Percentiles rank a stretch among this genome's conserved stretches.
Evolutionary conservation across 2,329 filamentous ascomycete genomes (phyloP).

Genomic region (Aspergillus arachidicola): DNA sequence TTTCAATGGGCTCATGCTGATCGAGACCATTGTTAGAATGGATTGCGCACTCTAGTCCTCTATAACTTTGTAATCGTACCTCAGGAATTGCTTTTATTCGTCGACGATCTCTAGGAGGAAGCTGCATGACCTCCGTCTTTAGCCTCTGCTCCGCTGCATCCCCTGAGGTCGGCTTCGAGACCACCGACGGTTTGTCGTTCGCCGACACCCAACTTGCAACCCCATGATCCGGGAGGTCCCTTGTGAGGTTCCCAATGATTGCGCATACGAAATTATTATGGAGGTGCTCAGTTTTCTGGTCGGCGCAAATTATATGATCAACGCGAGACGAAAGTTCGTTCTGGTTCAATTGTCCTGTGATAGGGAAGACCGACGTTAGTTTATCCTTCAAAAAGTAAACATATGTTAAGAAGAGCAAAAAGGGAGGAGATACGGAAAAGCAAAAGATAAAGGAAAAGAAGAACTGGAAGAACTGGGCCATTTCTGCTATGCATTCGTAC

Average conservation of each 20-base stretch:
- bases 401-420: not conserved
- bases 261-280: constrained; percentile 65
- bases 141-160: constrained; percentile 65
- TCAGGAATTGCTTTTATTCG: constrained; percentile 59
- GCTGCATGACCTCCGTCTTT: constrained; percentile 66
- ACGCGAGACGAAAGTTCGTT: constrained; percentile 61
- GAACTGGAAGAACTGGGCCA: not conserved
- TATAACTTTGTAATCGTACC: constrained; percentile 32
- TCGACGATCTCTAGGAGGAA: constrained; percentile 62
- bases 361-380: constrained; percentile 23
- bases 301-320: constrained; percentile 56
- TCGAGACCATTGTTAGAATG: constrained; percentile 11
- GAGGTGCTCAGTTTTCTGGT: constrained; percentile 57
- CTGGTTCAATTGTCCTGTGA: constrained; percentile 60
- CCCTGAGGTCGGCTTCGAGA: constrained; percentile 55
- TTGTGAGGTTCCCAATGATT: constrained; percentile 60
- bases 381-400: not conserved
- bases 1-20: constrained; percentile 41
- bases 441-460: not conserved
- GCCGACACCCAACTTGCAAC: constrained; percentile 67
- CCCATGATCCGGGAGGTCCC: constrained; percentile 64
- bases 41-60: not conserved
- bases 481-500: constrained; percentile 37
- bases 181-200: constrained; percentile 55
- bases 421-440: too few relatives aligned